Conservation (phyloP, 2,329 filamentous ascomycete species). For the Epichloe sibirici region DNA sequence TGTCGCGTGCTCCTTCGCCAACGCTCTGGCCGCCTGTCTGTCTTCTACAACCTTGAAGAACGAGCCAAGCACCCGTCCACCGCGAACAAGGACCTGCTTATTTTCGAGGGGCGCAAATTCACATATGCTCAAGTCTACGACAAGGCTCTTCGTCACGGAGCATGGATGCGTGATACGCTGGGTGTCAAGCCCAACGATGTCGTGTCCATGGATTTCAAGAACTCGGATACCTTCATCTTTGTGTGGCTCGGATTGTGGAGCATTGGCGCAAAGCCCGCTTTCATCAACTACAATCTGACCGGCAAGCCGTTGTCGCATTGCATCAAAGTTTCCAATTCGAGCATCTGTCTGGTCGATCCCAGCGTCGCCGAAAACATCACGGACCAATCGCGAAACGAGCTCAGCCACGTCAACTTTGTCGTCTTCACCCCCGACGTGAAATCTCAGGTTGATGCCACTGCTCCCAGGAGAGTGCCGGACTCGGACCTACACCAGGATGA, state of each 20-base stretch:
- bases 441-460: constrained; percentile 36
- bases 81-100: constrained; percentile 46
- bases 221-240: constrained; percentile 67
- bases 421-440: constrained; percentile 48
- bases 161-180: constrained; percentile 56
- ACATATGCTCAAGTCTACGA: constrained; percentile 70
- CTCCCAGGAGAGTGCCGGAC: constrained; percentile 46
- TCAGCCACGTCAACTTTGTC: constrained; percentile 43
- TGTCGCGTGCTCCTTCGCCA: constrained; percentile 34
- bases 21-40: constrained; percentile 48
- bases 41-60: constrained; percentile 65
- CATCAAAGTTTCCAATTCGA: constrained; percentile 53
- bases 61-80: constrained; percentile 41
- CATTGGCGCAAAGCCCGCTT: constrained; percentile 70
- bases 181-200: constrained; percentile 59
- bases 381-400: constrained; percentile 41
- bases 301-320: constrained; percentile 64
- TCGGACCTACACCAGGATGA: constrained; percentile 37
- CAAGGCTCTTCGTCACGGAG: constrained; percentile 56
- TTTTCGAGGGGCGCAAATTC: constrained; percentile 56
- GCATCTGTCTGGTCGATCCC: constrained; percentile 57
- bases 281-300: constrained; percentile 77
- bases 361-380: constrained; percentile 42
- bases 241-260: constrained; percentile 69
- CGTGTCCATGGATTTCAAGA: constrained; percentile 71